Evolutionary conservation across 352 stramenopile species (phyloP), one percentile per base, ranked within the genome.

Genomic region (Pythium volutum): DNA sequence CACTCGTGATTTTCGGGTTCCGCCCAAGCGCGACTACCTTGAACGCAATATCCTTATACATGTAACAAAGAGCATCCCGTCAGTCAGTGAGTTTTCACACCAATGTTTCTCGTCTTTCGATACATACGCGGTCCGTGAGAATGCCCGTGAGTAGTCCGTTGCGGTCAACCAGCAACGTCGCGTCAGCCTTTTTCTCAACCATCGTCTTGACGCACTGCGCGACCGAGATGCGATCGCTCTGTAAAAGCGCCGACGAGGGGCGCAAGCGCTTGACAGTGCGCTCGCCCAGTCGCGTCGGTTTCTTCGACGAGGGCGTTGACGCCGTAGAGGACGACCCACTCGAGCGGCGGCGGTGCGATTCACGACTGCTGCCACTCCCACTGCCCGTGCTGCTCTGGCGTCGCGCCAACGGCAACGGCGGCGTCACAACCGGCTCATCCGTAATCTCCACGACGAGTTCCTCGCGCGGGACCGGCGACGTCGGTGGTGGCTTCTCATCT

Each of bases 71-170:
- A 48, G 22, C 41, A 3, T 38, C 34, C 31, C 45, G 2, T 29
- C 20, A 23, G 20, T 29, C 12, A 27, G n/a, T 55, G 45, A 2
- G 9, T 43, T 22, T 20, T 5, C 31, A 29, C 10, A 20, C 26
- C 4, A 31, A 20, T 9, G 16, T 2, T 34, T 34, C 36, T 34
- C 33, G 16, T 16, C 22, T 14, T 45, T 10, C 15, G 2, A 41
- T n/a, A 64, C 75, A 27, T 57, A 85, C 79, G 23, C 92, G 92
- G 55, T 99, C 96, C 27, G 95, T 98, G 6, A 98, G 73, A 64
- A 99, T 99, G 39, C 96, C 96, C 20, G 89, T 95, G 33, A 99
- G 75, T 22, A 87, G 71, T 10, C 95, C 95, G 39, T 84, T 86
- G 20, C 75, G 70, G 62, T 96, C 82, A 26, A 97, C 81, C 26